Base-by-base conservation (phyloP, 2,329 filamentous ascomycete species). In the Fusarium burgessii region DNA sequence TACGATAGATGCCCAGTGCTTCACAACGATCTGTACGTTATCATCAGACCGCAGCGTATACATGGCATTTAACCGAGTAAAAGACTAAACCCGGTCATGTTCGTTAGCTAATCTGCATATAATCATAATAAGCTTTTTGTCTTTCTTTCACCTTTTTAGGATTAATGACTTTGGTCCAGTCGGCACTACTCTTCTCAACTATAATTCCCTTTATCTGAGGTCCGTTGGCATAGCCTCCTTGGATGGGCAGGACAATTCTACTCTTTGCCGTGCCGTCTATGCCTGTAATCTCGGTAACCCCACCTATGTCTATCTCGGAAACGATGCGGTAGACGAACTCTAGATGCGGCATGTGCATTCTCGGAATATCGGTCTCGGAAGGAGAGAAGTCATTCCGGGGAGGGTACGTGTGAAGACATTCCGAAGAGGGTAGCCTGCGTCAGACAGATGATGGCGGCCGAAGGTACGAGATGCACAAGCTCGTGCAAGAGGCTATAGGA, bases 251-350 rank as follows among this genome's bases (percentile, higher is more conserved):
- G 20, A 74, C 61, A 13, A 71, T 27, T 49, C 72, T 60, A 17
- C 29, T 56, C 12, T 46, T 50, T 6, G 62, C 46, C 4, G 69
- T 73, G 18, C 42, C 36, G 11, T 70, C 63, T 1, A 71, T 59
- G 5, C 57, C 27, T 27, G 59, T 62, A 25, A 73, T 73, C 32
- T 66, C 42, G 14, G 51, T 60, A 2, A 73, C 35, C 10, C 64
- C 72, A 3, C 65, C 33, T 29, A 67, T 58, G 32, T 71, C 59
- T 64, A 74, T 74, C 9, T 73, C 64, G 35, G 70, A 62, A n/a
- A 71, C 51, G 25, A 74, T 74, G 4, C 72, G 61, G 50, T 73
- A 74, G 42, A 74, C 63, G 43, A 73, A 66, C 20, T 74, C 71
- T 2, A 73, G 47, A 54, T 74, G 67, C 13, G 69, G 69, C 72